Conservation (phyloP, 306 rosid genomes). For the Astragalus glycyphyllos region DNA sequence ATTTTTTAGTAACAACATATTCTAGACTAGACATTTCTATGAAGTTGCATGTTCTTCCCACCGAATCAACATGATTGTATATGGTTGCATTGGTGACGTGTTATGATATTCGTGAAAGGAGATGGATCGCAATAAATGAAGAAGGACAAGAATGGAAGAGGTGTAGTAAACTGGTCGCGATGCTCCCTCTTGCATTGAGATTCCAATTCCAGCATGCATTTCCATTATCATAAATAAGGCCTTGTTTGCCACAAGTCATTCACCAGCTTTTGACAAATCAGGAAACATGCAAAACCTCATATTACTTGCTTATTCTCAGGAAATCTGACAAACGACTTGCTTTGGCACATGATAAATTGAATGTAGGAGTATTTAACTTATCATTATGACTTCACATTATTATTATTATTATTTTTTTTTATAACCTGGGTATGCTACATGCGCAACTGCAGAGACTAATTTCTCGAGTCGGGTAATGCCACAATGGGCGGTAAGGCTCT, state of each 20-base stretch:
- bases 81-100: neutral
- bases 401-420: too few species aligned
- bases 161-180: neutral
- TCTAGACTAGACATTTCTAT: too few species aligned
- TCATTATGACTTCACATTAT: neutral
- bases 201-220: conserved; percentile 16
- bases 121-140: neutral
- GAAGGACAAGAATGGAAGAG: neutral
- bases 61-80: neutral
- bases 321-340: conserved; percentile 10
- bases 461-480: too few species aligned
- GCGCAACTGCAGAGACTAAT: too few species aligned
- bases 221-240: neutral
- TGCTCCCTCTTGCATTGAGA: neutral
- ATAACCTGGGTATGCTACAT: too few species aligned
- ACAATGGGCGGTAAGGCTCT: too few species aligned
- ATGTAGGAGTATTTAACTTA: neutral
- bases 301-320: conserved; percentile 15
- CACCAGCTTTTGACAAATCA: neutral
- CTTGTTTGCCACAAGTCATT: neutral
- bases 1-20: too few species aligned
- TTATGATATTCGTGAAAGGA: too few species aligned
- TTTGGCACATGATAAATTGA: conserved; percentile 10
- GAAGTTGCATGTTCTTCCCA: neutral
- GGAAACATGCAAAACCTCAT: conserved; percentile 30